Conservation (phyloP, 306 rosid genomes). For the Cucumis melo region DNA sequence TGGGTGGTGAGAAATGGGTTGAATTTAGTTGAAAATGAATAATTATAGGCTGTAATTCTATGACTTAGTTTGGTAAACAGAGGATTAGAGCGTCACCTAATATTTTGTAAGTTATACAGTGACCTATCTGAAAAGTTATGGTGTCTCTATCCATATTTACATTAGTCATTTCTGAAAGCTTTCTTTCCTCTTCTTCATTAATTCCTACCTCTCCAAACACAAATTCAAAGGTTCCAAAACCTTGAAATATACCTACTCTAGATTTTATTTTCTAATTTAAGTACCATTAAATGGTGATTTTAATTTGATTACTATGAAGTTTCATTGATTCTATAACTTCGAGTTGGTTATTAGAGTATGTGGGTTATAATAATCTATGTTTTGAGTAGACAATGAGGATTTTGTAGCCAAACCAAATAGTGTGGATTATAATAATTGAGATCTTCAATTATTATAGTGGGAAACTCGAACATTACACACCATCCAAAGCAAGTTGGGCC, state of each 20-base stretch:
- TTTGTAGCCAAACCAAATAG: too few relatives aligned
- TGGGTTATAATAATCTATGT: too few relatives aligned
- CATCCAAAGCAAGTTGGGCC: too few relatives aligned
- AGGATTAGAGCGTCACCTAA: not conserved
- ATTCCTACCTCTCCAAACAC: not conserved
- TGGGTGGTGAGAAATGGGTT: not conserved
- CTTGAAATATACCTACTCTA: not conserved
- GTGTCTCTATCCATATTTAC: not conserved
- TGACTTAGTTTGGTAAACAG: not conserved
- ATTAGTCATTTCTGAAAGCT: not conserved
- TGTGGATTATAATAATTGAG: too few relatives aligned
- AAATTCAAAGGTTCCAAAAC: not conserved
- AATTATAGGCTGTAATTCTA: not conserved
- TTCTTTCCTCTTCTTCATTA: not conserved
- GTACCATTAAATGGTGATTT: not conserved
- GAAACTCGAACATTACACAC: too few relatives aligned
- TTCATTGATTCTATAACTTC: too few relatives aligned
- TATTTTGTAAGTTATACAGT: not conserved
- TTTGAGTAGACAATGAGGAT: too few relatives aligned
- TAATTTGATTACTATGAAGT: too few relatives aligned
- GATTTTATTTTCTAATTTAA: not conserved
- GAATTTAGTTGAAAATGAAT: not conserved
- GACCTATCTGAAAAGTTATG: not conserved
- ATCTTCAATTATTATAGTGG: too few relatives aligned
- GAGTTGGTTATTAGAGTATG: too few relatives aligned